Percentiles rank a stretch among this genome's conserved stretches.
These are phyloP conservation scores for Alternaria viburni DNA, from an alignment of 2,329 filamentous ascomycete species.

Conservation along the genomic window DNA sequence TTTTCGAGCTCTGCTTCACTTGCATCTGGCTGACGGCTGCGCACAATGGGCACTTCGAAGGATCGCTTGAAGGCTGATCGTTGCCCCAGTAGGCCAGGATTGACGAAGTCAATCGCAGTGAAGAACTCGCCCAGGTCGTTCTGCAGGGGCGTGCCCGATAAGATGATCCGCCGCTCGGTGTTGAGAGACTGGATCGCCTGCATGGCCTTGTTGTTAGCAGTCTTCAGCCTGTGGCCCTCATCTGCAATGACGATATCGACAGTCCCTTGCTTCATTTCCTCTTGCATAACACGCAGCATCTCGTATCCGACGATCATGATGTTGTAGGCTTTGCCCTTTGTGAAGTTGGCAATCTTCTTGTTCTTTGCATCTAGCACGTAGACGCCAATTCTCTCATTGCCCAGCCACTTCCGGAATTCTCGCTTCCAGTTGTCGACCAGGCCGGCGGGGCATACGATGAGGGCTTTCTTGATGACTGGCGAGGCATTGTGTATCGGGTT, in stretches of 20 bases:
- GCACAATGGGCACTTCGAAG: constrained; percentile 69
- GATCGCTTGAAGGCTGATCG: constrained; percentile 68
- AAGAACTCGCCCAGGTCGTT: constrained; percentile 73
- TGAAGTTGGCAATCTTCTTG: constrained; percentile 70
- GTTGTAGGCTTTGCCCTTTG: constrained; percentile 69
- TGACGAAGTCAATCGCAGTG: constrained; percentile 72
- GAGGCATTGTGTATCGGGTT: constrained; percentile 66
- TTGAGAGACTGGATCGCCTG: constrained; percentile 69
- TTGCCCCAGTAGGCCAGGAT: constrained; percentile 68
- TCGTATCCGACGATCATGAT: constrained; percentile 79
- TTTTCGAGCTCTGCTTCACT: constrained; percentile 66
- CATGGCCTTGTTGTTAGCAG: constrained; percentile 71
- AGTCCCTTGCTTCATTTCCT: constrained; percentile 66
- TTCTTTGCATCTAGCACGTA: constrained; percentile 66
- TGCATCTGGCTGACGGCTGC: constrained; percentile 69
- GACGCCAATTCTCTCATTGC: constrained; percentile 72
- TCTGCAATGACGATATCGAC: constrained; percentile 76
- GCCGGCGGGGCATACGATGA: constrained; percentile 76
- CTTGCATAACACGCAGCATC: constrained; percentile 69
- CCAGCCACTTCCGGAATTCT: constrained; percentile 77
- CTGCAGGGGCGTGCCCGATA: constrained; percentile 72
- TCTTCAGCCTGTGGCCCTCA: constrained; percentile 72
- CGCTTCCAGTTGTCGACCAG: constrained; percentile 76
- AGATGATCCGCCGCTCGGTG: constrained; percentile 66
- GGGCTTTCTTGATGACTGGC: constrained; percentile 71